Evolutionary conservation across 192 early-diverging fungal species (phyloP).

Genomic region (Dissophora globulifera): DNA sequence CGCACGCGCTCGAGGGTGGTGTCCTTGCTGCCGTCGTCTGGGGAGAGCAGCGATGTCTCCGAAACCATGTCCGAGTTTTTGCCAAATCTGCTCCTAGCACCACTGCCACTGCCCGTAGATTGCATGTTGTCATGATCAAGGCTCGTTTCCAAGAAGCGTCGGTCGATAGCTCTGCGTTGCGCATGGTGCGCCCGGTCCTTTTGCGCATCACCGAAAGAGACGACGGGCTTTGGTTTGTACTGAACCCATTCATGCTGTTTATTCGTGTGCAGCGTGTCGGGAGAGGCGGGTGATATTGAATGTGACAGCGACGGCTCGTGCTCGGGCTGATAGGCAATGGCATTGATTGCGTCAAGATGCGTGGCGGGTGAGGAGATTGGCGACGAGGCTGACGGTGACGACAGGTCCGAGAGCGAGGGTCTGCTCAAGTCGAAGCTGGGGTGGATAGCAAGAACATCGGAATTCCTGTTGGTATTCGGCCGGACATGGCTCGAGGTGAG

Average conservation of each 20-base stretch:
- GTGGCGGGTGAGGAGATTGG: neutral
- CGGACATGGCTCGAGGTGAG: slow-evolving; percentile 33
- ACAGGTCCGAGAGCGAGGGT: slow-evolving; percentile 5
- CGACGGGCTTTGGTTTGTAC: slow-evolving; percentile 1
- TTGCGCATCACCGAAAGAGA: neutral
- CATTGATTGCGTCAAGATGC: slow-evolving; percentile 12
- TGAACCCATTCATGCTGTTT: neutral
- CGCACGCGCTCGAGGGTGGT: too few species aligned
- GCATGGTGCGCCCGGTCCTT: neutral
- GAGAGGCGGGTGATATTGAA: neutral
- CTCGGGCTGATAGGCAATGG: neutral
- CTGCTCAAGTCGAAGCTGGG: slow-evolving; percentile 23
- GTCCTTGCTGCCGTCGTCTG: too few species aligned
- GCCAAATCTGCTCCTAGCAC: too few species aligned
- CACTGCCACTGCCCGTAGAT: neutral
- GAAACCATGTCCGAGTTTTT: too few species aligned
- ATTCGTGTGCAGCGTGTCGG: neutral
- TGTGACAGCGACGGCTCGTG: slow-evolving; percentile 1
- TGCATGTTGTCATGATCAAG: neutral
- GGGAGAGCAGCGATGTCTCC: too few species aligned
- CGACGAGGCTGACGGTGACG: too few species aligned
- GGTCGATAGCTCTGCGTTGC: neutral
- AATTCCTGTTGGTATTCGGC: slow-evolving; percentile 21
- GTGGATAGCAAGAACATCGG: slow-evolving; percentile 36
- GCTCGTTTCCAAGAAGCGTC: neutral